Base-by-base conservation (phyloP, 345 rosid genomes). In the Populus deltoides region DNA sequence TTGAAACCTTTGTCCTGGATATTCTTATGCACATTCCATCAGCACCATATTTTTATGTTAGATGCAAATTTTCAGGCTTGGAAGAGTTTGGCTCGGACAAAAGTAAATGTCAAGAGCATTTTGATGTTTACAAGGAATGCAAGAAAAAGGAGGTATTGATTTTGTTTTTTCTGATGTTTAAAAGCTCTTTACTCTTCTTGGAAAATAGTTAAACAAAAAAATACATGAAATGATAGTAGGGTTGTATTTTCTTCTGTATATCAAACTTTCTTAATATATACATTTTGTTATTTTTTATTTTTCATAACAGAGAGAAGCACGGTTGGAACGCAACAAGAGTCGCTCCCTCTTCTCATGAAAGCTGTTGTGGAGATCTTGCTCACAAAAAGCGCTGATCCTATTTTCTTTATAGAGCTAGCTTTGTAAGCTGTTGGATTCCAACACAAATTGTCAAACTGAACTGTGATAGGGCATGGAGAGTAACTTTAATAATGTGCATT, bases 61-160 rank as follows among this genome's bases (percentile, higher is more conserved):
- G 7, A 22, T 16, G 31, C 49, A 27, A 33, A 36, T 70, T 75
- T 79, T 79, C 90, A 95, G 97, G 97, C 86, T 89, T 93, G 75
- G 99, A 96, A 85, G 89, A 92, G 85, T 93, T 86, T 83, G 83
- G 88, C 75, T 77, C 94, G 20, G 97, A 92, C 84, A 96, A 89
- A 92, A 90, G 92, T 81, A 95, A 89, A 88, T 93, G 99, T 82
- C 99, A 92, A 81, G 90, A 89, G 78, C 97, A 93, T 82, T 95
- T 96, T 84, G 93, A 90, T 79, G 89, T 91, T 75, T 96, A 96
- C 86, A 92, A 90, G 86, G 99, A 93, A 88, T 93, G 99, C 91
- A 92, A 96, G 88, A 96, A 93, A 86, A 95, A 88, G 75, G 98
- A 92, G 98, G 98, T 92, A 82, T 66, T 39, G 62, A 41, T 41